Evolutionary conservation across 2,329 filamentous ascomycete species (phyloP).

Genomic region (Emmonsia crescens): DNA sequence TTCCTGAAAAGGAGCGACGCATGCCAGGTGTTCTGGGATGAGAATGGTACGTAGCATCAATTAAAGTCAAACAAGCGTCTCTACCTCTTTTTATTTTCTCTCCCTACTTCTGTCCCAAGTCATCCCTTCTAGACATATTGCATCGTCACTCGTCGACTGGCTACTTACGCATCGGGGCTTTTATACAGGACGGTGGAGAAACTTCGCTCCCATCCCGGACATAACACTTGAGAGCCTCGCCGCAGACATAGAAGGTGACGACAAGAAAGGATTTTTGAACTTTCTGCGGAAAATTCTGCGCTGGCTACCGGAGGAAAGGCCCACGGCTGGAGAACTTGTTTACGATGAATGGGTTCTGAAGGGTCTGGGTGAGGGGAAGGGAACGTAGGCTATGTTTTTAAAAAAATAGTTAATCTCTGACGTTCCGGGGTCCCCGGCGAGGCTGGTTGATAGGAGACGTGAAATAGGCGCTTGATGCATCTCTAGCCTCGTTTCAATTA

Average conservation of each 20-base stretch:
- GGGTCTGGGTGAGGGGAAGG: not conserved
- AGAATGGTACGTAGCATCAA: slow-evolving; percentile 3
- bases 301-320: slow-evolving; percentile 4
- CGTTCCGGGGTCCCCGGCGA: no score
- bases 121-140: no score
- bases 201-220: slow-evolving; percentile 1
- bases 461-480: no score
- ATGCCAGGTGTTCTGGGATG: slow-evolving; percentile 4
- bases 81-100: no score
- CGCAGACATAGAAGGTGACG: not conserved
- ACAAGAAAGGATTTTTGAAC: slow-evolving; percentile 2
- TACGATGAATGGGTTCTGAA: slow-evolving; percentile 3
- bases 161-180: no score
- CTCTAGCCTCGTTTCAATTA: no score
- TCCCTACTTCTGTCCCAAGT: no score
- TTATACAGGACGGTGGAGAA: slow-evolving; percentile 3
- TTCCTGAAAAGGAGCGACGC: not conserved
- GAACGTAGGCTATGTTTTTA: no score
- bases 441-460: no score
- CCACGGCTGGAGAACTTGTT: slow-evolving; percentile 1
- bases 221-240: slow-evolving; percentile 1
- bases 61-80: no score
- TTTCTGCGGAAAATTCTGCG: not conserved
- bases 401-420: no score
- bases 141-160: no score